Percentiles rank a stretch among this genome's conserved stretches.
Conservation (phyloP, 1,284 basidiomycete species). For the Sparassis latifolia region DNA sequence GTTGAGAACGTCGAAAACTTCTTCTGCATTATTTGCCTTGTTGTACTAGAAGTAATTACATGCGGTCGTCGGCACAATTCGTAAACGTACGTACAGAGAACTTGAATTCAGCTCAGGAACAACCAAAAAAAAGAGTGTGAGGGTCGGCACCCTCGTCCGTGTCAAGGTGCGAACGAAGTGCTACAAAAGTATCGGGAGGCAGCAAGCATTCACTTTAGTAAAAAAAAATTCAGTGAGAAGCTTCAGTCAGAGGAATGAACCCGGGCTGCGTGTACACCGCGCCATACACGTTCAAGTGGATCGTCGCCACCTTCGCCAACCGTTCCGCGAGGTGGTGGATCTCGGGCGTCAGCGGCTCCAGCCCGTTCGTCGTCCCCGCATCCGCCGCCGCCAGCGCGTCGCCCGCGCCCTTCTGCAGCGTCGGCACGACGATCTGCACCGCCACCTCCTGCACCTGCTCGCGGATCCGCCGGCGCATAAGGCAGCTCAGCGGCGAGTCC, state of each 20-base stretch:
- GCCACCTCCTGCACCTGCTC: constrained; percentile 60
- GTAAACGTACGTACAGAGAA: constrained; percentile 1
- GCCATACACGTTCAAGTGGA: constrained; percentile 70
- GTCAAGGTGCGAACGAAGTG: too few species aligned
- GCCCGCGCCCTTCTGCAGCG: constrained; percentile 4
- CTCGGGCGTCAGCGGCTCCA: constrained; percentile 66
- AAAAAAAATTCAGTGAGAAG: too few species aligned
- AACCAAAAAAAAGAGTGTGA: neutral
- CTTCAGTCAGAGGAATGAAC: constrained; percentile 28
- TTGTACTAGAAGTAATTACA: constrained; percentile 9
- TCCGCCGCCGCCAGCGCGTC: constrained; percentile 3
- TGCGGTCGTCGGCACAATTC: constrained; percentile 6
- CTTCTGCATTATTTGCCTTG: constrained; percentile 2
- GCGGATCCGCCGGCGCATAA: constrained; percentile 58
- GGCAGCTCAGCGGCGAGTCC: constrained; percentile 45
- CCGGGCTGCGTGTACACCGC: constrained; percentile 65
- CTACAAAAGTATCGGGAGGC: too few species aligned
- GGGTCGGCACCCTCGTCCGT: too few species aligned
- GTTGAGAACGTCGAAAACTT: constrained; percentile 1
- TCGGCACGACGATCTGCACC: constrained; percentile 41
- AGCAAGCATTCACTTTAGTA: too few species aligned
- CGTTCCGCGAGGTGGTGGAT: constrained; percentile 61
- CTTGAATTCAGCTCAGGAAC: neutral
- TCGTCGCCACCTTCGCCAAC: constrained; percentile 59
- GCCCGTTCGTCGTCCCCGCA: constrained; percentile 40